Conservation (phyloP, 2,329 filamentous ascomycete species). For the Stromatinia cepivora region DNA sequence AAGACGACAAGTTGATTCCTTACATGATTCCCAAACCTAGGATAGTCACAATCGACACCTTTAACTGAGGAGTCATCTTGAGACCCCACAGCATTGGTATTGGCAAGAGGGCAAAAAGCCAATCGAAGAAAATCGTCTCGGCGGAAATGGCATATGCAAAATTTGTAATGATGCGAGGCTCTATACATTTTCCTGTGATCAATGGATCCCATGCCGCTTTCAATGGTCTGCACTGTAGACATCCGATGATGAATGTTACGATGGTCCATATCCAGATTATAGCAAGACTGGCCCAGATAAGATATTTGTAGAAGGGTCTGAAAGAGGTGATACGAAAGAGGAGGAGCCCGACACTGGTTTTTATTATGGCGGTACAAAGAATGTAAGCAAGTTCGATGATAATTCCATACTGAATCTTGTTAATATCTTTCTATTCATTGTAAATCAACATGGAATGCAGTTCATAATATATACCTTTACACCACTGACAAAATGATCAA, state of each 20-base stretch:
- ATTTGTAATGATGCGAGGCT: background rate
- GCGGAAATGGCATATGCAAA: constrained; percentile 15
- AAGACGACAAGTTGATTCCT: background rate
- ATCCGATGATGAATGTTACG: background rate
- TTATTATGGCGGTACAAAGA: background rate
- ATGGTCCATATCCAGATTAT: constrained; percentile 8
- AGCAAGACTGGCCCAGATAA: constrained; percentile 7
- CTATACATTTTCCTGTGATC: background rate
- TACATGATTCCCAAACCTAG: constrained; percentile 15
- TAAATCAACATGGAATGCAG: background rate
- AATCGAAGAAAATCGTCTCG: constrained; percentile 23
- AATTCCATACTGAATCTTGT: constrained; percentile 4
- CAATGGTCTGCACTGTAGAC: constrained; percentile 14
- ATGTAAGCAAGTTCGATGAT: background rate
- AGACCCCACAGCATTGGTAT: constrained; percentile 18
- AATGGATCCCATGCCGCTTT: background rate
- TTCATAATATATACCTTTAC: constrained; percentile 6
- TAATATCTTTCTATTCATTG: background rate
- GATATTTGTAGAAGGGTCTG: constrained; percentile 17
- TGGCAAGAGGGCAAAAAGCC: constrained; percentile 17
- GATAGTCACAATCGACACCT: background rate
- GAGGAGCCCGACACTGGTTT: constrained; percentile 20
- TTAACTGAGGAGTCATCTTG: constrained; percentile 1
- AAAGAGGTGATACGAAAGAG: constrained; percentile 11
- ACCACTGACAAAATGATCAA: background rate